Evolutionary conservation across 2,329 filamentous ascomycete genomes (phyloP).

Genomic region (Bertia moriformis): DNA sequence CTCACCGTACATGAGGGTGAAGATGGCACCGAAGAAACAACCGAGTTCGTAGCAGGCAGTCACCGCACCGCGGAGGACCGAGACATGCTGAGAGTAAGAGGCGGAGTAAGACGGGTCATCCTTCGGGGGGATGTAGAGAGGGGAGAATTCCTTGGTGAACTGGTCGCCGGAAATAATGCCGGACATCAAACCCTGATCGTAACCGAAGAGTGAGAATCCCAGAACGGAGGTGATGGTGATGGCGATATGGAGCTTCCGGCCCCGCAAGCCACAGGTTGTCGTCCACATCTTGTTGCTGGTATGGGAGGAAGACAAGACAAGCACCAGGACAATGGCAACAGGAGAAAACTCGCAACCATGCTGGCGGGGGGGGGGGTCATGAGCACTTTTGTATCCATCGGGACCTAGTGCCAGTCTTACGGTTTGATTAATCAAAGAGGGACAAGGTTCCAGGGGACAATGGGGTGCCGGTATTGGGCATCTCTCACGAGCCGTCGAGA

Average conservation of each 20-base stretch:
- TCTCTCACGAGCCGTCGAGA: too few species aligned
- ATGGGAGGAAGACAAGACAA: too few species aligned
- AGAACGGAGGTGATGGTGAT: slow-evolving; percentile 15
- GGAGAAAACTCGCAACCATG: too few species aligned
- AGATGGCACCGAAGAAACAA: slow-evolving; percentile 22
- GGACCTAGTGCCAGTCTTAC: too few species aligned
- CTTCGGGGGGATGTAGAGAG: slow-evolving; percentile 2
- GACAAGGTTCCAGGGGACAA: too few species aligned
- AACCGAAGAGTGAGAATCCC: slow-evolving; percentile 2
- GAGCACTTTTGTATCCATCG: too few species aligned
- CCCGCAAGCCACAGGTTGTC: slow-evolving; percentile 11
- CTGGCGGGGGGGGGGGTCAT: too few species aligned
- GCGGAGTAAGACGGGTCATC: too few species aligned
- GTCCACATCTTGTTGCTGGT: slow-evolving; percentile 17
- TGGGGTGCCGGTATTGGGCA: too few species aligned
- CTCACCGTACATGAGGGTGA: slow-evolving; percentile 4
- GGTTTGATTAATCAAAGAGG: too few species aligned
- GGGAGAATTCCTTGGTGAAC: slow-evolving; percentile 24
- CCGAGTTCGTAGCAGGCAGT: slow-evolving; percentile 2
- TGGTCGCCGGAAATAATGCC: slow-evolving; percentile 31
- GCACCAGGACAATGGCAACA: too few species aligned
- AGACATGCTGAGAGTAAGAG: slow-evolving; percentile 6
- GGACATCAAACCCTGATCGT: slow-evolving; percentile 22
- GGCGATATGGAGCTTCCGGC: slow-evolving; percentile 7
- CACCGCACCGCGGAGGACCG: neutral